Conservation (phyloP, 345 rosid species). For the Brassica cretica region DNA sequence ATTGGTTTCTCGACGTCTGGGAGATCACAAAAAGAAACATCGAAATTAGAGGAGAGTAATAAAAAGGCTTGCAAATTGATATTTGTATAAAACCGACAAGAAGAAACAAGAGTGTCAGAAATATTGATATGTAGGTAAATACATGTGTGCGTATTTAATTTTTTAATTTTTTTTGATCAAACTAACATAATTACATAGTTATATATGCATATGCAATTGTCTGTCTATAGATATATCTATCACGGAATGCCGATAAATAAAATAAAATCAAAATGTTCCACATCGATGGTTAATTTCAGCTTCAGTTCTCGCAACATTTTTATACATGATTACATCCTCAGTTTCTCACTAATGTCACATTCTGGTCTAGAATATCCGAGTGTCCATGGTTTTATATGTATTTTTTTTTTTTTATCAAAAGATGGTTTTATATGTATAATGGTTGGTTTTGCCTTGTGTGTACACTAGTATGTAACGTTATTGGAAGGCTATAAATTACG, state of each 20-base stretch:
- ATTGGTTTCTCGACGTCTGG: slow-evolving; percentile 35
- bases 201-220: not conserved
- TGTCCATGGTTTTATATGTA: too few relatives aligned
- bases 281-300: not conserved
- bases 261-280: not conserved
- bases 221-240: too few relatives aligned
- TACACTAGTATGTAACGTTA: not conserved
- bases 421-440: too few relatives aligned
- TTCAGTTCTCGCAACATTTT: too few relatives aligned
- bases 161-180: too few relatives aligned
- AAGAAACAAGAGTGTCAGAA: slow-evolving; percentile 39
- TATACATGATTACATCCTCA: not conserved
- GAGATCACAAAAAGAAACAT: slow-evolving; percentile 39
- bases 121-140: slow-evolving; percentile 13
- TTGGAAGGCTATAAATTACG: not conserved
- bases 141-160: slow-evolving; percentile 23
- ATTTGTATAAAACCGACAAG: slow-evolving; percentile 31
- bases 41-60: slow-evolving; percentile 23
- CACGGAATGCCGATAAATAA: not conserved
- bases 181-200: not conserved
- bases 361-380: not conserved
- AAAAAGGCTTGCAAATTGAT: not conserved
- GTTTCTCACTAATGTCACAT: not conserved
- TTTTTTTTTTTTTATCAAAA: too few relatives aligned
- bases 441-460: too few relatives aligned